phyloP scores from a whole-genome alignment of 352 stramenopile genomes.

The Pythium utonaiense region DNA sequence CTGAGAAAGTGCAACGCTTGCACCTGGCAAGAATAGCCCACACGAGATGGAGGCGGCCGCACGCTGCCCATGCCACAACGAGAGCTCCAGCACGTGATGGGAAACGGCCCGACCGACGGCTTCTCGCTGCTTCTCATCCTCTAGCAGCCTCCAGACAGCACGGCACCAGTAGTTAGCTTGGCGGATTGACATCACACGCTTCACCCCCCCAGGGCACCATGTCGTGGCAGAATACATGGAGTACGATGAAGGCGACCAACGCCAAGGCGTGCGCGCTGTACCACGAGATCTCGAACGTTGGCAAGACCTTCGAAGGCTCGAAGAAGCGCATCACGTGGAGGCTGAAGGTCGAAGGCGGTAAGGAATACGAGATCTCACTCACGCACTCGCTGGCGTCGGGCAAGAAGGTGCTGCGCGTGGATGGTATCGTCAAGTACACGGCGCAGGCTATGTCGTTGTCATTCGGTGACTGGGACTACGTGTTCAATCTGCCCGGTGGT shows the following conservation, averaged over 20 bases:
- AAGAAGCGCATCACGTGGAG: conserved; percentile 85
- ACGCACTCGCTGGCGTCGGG: conserved; percentile 78
- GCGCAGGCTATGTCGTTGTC: conserved; percentile 65
- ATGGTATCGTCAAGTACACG: conserved; percentile 80
- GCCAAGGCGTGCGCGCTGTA: conserved; percentile 71
- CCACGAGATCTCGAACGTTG: conserved; percentile 78
- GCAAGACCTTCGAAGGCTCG: conserved; percentile 81
- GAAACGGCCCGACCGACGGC: background rate
- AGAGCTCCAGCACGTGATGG: too few relatives aligned
- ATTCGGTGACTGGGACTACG: conserved; percentile 85
- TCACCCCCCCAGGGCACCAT: conserved; percentile 24
- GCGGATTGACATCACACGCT: background rate
- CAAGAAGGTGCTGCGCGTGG: conserved; percentile 77
- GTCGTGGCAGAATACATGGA: conserved; percentile 69
- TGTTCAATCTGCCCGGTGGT: conserved; percentile 75
- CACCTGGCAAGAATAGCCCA: background rate
- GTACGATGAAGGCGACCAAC: conserved; percentile 65
- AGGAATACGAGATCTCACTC: conserved; percentile 81
- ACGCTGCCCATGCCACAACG: background rate
- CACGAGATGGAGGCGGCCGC: background rate
- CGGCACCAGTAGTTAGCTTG: background rate
- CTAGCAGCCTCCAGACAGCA: background rate
- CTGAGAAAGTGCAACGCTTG: conserved; percentile 1
- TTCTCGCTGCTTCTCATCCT: background rate
- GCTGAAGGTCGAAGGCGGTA: conserved; percentile 75